phyloP scores from a whole-genome alignment of 768 basidiomycete species.

The Gymnopilus dilepis region DNA sequence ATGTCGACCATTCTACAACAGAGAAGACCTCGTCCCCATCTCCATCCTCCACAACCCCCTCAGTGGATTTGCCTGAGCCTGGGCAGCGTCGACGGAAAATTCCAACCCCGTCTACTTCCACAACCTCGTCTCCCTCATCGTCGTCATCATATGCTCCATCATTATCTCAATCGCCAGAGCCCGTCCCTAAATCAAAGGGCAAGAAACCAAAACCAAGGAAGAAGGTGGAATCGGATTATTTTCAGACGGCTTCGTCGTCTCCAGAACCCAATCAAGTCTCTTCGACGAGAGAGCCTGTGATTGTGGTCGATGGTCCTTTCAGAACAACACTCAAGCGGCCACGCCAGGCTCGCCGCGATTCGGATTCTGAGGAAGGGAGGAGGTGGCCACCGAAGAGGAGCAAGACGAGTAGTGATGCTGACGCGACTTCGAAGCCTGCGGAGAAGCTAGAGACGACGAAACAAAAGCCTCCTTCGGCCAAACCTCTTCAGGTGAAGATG shows the following conservation, averaged over 20 bases:
- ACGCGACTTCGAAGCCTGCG: neutral
- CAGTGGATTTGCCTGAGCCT: neutral
- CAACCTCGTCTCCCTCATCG: too few relatives aligned
- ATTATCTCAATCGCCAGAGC: neutral
- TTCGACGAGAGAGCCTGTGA: conserved; percentile 19
- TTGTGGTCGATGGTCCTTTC: conserved; percentile 36
- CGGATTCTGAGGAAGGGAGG: conserved; percentile 22
- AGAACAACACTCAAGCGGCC: conserved; percentile 29
- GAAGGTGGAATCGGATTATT: neutral
- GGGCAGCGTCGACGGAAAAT: neutral
- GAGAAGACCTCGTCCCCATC: neutral
- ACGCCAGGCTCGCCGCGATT: neutral
- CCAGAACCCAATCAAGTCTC: neutral
- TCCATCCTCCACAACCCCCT: neutral
- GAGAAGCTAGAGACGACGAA: neutral
- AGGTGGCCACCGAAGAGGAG: conserved; percentile 34
- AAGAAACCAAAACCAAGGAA: neutral
- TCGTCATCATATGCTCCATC: too few relatives aligned
- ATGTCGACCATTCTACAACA: neutral
- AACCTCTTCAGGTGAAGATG: neutral
- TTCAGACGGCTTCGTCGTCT: conserved; percentile 5
- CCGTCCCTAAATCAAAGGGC: neutral
- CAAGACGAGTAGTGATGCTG: conserved; percentile 11
- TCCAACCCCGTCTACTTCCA: neutral
- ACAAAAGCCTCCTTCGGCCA: neutral